Conservation (phyloP, 495 filamentous ascomycete species). For the Melanomma pulvis-pyrius region DNA sequence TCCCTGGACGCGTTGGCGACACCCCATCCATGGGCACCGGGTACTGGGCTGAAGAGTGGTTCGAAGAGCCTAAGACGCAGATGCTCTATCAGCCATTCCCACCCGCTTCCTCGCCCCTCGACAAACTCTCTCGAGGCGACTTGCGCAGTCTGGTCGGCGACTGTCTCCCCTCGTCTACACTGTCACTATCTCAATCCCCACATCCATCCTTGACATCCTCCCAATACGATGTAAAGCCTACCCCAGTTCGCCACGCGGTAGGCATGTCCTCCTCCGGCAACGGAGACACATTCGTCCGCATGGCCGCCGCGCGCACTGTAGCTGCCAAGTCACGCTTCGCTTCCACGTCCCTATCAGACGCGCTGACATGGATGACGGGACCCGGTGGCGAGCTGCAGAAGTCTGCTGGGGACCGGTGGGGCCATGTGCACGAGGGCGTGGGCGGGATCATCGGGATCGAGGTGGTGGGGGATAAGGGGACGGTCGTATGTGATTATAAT, state of each 20-base stretch:
- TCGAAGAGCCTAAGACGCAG: conserved; percentile 27
- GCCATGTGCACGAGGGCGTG: conserved; percentile 74
- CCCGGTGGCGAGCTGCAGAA: conserved; percentile 72
- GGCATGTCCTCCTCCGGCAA: conserved; percentile 87
- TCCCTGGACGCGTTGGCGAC: conserved; percentile 82
- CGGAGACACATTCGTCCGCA: conserved; percentile 83
- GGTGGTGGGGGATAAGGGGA: conserved; percentile 53
- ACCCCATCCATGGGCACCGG: conserved; percentile 85
- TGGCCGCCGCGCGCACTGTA: conserved; percentile 70
- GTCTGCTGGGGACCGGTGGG: conserved; percentile 77
- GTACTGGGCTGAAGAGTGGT: conserved; percentile 88
- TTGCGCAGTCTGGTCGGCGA: conserved; percentile 13
- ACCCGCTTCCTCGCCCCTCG: neutral
- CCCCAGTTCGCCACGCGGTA: conserved; percentile 46
- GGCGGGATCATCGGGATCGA: conserved; percentile 91
- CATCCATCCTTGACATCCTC: neutral
- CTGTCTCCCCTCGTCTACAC: conserved; percentile 23
- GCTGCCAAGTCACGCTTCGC: conserved; percentile 74
- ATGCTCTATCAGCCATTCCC: conserved; percentile 28
- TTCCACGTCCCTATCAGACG: conserved; percentile 47
- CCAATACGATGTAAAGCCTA: neutral
- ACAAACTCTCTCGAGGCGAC: conserved; percentile 34
- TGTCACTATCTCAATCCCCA: neutral
- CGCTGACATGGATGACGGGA: conserved; percentile 67
- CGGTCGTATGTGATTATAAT: conserved; percentile 77